Percentiles rank a stretch among this genome's conserved stretches.
Conservation (phyloP, 768 basidiomycete species). For the Amanita muscaria region DNA sequence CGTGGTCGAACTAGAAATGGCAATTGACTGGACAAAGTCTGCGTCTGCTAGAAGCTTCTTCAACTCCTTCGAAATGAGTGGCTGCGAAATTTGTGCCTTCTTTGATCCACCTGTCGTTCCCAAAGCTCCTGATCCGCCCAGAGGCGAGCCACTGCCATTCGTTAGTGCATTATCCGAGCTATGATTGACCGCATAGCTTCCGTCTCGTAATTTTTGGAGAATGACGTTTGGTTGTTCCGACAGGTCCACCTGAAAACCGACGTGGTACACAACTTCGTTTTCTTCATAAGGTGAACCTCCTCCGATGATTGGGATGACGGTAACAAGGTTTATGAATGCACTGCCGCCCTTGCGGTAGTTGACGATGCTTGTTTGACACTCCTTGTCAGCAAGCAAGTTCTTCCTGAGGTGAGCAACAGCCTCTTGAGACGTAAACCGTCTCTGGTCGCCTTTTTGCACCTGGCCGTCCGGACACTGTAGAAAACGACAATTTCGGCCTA, state of each 20-base stretch:
- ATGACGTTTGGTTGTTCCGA: constrained; percentile 81
- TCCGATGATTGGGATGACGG: constrained; percentile 78
- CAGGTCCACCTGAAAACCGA: constrained; percentile 95
- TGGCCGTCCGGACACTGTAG: constrained; percentile 66
- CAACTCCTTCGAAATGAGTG: constrained; percentile 45
- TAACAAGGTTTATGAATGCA: constrained; percentile 88
- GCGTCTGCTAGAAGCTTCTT: constrained; percentile 38
- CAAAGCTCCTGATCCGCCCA: constrained; percentile 3
- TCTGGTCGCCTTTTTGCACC: constrained; percentile 27
- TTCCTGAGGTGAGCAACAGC: constrained; percentile 59
- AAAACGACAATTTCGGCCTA: constrained; percentile 89
- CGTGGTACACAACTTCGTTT: constrained; percentile 73
- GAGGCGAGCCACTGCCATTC: background rate
- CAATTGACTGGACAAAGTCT: constrained; percentile 39
- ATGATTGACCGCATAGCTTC: constrained; percentile 68
- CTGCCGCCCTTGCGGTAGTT: constrained; percentile 83
- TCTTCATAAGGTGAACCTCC: constrained; percentile 46
- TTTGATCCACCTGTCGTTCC: constrained; percentile 18
- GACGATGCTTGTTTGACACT: constrained; percentile 80
- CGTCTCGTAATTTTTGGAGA: constrained; percentile 68
- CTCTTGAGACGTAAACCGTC: constrained; percentile 53
- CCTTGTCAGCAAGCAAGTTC: constrained; percentile 63
- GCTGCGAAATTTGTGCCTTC: constrained; percentile 22
- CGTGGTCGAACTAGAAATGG: constrained; percentile 33
- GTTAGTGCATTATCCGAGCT: constrained; percentile 10